phyloP scores from a whole-genome alignment of 176 grass and related monocot genomes.

The Oryza brachyantha region DNA sequence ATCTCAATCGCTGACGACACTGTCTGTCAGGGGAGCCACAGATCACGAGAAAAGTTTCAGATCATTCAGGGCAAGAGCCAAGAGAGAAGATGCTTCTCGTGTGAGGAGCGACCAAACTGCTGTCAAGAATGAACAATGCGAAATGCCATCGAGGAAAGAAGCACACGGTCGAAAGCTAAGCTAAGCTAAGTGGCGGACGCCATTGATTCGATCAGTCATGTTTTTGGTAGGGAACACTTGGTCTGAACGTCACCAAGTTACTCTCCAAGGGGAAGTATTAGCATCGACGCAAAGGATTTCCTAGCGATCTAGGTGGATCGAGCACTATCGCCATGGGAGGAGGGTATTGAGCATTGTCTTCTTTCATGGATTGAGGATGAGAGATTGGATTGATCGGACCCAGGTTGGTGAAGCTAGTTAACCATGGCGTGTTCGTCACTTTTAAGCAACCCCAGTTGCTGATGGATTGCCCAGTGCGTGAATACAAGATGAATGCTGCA shows the following conservation, averaged over 20 bases:
- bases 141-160: not conserved
- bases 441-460: constrained; percentile 5
- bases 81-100: not conserved
- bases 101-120: not conserved
- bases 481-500: not conserved
- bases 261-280: not conserved
- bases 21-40: not conserved
- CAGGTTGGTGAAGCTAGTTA: constrained; percentile 19
- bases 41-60: not conserved
- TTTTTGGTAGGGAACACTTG: constrained; percentile 14
- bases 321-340: constrained; percentile 3
- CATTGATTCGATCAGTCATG: not conserved
- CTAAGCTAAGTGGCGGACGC: not conserved
- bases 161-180: not conserved
- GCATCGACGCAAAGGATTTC: constrained; percentile 34
- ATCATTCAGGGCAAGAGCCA: not conserved
- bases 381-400: not conserved
- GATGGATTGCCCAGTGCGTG: not conserved
- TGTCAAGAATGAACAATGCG: not conserved
- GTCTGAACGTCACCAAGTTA: not conserved
- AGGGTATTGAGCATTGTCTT: not conserved
- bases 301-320: not conserved
- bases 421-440: constrained; percentile 22
- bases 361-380: not conserved
- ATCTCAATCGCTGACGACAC: not conserved